phyloP scores from a whole-genome alignment of 2,329 filamentous ascomycete genomes.

The Cladophialophora psammophila region DNA sequence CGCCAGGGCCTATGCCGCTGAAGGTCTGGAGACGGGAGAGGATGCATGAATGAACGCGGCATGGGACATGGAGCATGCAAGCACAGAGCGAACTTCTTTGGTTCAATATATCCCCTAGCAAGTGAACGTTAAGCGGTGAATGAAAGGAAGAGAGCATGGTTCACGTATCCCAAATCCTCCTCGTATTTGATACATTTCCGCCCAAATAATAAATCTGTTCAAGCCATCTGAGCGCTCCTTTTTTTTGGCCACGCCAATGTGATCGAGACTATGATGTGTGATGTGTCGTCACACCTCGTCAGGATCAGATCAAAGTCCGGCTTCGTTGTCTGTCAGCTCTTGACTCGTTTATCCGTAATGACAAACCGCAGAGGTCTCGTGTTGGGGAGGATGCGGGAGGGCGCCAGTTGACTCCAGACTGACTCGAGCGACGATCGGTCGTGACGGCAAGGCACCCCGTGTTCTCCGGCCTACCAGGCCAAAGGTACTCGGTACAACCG shows the following conservation, averaged over 20 bases:
- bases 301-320: no score
- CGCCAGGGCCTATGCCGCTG: conserved; percentile 42
- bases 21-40: conserved; percentile 43
- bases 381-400: no score
- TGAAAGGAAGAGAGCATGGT: neutral
- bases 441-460: neutral
- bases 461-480: neutral
- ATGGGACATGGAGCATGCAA: neutral
- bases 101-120: neutral
- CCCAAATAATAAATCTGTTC: neutral
- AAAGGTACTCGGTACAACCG: no score
- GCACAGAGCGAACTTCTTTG: neutral
- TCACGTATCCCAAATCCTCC: neutral
- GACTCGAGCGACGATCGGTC: neutral
- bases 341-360: no score
- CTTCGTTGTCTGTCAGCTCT: no score
- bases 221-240: neutral
- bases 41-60: neutral
- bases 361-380: no score
- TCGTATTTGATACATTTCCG: neutral
- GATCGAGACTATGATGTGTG: neutral
- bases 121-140: neutral
- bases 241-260: neutral
- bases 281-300: neutral
- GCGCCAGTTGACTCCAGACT: neutral